Evolutionary conservation across 305 asterid genomes (phyloP).

Genomic region (Solanum chacoense): DNA sequence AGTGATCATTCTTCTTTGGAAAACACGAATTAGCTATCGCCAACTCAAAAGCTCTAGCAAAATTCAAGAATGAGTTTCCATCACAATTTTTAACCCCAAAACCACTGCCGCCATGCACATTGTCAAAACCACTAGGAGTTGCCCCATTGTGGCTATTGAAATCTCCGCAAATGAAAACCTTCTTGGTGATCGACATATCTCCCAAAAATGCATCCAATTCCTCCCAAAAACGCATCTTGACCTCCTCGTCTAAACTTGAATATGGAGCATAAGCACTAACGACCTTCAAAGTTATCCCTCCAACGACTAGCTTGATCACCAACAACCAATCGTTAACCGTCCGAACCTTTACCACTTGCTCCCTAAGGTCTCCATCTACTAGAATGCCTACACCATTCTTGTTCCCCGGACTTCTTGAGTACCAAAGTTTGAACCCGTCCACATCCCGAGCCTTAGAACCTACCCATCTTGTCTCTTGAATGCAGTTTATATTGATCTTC

Average conservation of each 20-base stretch:
- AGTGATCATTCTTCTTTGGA: neutral
- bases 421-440: neutral
- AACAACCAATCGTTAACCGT: neutral
- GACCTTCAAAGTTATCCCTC: neutral
- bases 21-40: neutral
- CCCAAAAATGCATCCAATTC: neutral
- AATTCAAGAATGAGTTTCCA: neutral
- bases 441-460: neutral
- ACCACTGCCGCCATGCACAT: neutral
- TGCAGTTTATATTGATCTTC: neutral
- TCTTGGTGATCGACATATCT: neutral
- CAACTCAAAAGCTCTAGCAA: neutral
- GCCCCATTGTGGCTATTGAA: neutral
- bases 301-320: neutral
- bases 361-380: neutral
- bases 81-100: neutral
- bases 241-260: neutral
- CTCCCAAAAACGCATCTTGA: neutral
- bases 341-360: neutral
- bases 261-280: neutral
- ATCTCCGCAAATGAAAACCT: neutral
- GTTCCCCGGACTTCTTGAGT: neutral
- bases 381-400: neutral
- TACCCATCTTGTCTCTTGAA: neutral
- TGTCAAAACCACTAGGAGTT: neutral